Percentiles rank a stretch among this genome's conserved stretches.
These are phyloP conservation scores for Cutaneotrichosporon sp. DNA, from an alignment of 1,284 basidiomycete species.

Conservation along the genomic window DNA sequence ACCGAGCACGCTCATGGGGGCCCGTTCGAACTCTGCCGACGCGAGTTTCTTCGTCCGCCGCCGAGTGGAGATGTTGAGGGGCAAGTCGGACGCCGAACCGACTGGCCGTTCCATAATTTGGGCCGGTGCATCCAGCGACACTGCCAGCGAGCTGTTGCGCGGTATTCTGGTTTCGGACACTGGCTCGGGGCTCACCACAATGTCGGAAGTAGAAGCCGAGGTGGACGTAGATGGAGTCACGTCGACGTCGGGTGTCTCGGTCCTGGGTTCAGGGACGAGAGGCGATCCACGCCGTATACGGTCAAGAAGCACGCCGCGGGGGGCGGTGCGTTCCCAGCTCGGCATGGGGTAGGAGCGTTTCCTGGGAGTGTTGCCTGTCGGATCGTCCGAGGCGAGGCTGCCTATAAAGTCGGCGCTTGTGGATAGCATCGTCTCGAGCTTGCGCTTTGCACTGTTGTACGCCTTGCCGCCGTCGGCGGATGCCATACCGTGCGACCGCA, in stretches of 20 bases:
- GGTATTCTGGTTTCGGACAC: background rate
- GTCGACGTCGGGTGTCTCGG: background rate
- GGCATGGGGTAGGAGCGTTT: constrained; percentile 51
- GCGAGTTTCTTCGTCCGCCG: constrained; percentile 7
- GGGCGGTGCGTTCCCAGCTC: constrained; percentile 47
- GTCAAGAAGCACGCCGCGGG: constrained; percentile 37
- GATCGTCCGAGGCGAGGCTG: constrained; percentile 50
- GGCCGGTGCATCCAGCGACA: background rate
- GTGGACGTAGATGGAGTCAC: background rate
- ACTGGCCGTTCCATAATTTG: background rate
- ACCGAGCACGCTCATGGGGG: constrained; percentile 24
- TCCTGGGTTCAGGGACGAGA: background rate
- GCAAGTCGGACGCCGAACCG: background rate
- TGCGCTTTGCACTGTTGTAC: constrained; percentile 25
- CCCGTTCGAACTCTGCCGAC: constrained; percentile 13
- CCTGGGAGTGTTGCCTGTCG: constrained; percentile 55
- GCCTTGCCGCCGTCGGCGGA: constrained; percentile 25
- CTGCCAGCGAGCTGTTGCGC: background rate
- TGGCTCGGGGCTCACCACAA: background rate
- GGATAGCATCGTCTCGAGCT: constrained; percentile 34
- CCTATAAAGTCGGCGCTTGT: constrained; percentile 41
- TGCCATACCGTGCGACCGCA: constrained; percentile 34
- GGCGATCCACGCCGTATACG: constrained; percentile 14
- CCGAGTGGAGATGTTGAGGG: constrained; percentile 6
- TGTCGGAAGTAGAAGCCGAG: background rate